Conservation (phyloP, 768 basidiomycete genomes). For the Paxillus involutus region DNA sequence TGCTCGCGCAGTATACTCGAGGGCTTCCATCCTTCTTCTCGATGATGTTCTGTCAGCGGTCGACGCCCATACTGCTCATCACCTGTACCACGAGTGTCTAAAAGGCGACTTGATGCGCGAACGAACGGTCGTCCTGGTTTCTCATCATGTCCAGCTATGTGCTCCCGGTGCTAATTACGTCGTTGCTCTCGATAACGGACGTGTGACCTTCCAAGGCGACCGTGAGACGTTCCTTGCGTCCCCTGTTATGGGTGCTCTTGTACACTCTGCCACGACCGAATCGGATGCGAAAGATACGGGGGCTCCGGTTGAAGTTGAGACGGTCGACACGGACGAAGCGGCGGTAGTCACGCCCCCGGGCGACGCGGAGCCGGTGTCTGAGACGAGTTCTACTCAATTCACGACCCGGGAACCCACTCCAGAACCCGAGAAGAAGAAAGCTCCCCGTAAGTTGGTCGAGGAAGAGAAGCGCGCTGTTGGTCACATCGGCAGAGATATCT, state of each 20-base stretch:
- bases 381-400: constrained; percentile 46
- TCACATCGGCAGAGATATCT: constrained; percentile 64
- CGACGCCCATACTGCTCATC: constrained; percentile 83
- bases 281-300: constrained; percentile 42
- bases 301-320: constrained; percentile 6
- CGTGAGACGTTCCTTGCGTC: constrained; percentile 65
- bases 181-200: constrained; percentile 71
- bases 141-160: constrained; percentile 92
- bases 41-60: constrained; percentile 81
- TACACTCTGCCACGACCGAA: constrained; percentile 52
- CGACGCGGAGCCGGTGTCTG: constrained; percentile 30
- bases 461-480: constrained; percentile 81
- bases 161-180: constrained; percentile 78
- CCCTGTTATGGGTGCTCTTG: constrained; percentile 61
- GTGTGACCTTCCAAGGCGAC: constrained; percentile 72
- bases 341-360: constrained; percentile 21
- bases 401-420: constrained; percentile 34
- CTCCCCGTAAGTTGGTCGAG: constrained; percentile 81
- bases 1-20: constrained; percentile 87
- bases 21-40: constrained; percentile 76
- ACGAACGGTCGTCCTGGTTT: constrained; percentile 86
- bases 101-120: constrained; percentile 75
- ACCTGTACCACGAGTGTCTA: constrained; percentile 78
- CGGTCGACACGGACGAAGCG: constrained; percentile 1
- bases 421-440: constrained; percentile 50